Evolutionary conservation across 2,329 filamentous ascomycete species (phyloP), one percentile per base, ranked within the genome.

Genomic region (Sporothrix pseudoabietina): DNA sequence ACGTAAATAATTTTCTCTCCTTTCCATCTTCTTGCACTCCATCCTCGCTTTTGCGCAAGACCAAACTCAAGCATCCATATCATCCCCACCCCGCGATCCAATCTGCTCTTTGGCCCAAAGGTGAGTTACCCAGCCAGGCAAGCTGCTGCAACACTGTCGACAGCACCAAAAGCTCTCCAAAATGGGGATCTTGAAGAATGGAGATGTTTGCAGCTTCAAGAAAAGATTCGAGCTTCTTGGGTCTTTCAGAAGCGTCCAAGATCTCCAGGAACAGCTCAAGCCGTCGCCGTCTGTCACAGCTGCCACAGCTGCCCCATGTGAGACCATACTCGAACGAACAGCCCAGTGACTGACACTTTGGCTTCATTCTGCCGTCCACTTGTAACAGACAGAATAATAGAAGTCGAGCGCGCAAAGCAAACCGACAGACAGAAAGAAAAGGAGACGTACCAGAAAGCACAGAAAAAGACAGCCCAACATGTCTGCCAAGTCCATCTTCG

Each of bases 401-500:
- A 32, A 52, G 26, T 35, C 26, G 44, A 49, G n/a, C 65, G 12
- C 22, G 57, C 3, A 49, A n/a, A 47, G 61, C 61, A 47, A 47
- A 8, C 22, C 61, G 16, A 52, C n/a, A 55, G 54, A 68, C 54
- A 44, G 41, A 44, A 49, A 49, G 49, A 26, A 8, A 47, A 65
- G 54, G 52, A 41, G 7, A 65, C 57, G 30, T 35, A 30, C 72
- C 57, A 66, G 44, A 73, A 35, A 26, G 49, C 26, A 52, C 44
- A 35, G 19, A 68, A n/a, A 49, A 30, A 44, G 71, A 73, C 32
- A 47, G 61, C 61, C 61, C 61, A 66, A 47, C 71, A 97, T 97
- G 94, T 94, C 93, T 83, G 93, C 96, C 85, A 99, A 99, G 87
- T 92, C 95, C 78, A 98, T 99, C 83, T 86, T 92, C 88, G 96